A percentile compares a stretch with the other conserved stretches of the same genome.
Evolutionary conservation across 2,329 filamentous ascomycete species (phyloP).

Genomic region (Paraphaeosphaeria minitans): DNA sequence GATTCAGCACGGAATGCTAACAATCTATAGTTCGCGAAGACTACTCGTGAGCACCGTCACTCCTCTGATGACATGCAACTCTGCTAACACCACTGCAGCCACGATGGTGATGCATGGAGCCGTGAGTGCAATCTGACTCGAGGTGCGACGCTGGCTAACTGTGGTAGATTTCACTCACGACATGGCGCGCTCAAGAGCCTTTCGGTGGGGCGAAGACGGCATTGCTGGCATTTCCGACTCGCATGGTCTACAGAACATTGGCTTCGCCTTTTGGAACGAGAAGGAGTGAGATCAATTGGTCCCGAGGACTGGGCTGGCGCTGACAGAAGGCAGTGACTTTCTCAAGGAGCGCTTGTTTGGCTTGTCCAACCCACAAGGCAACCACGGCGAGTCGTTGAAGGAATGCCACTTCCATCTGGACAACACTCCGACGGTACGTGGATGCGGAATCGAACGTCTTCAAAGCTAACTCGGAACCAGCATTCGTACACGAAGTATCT

Average conservation of each 20-base stretch:
- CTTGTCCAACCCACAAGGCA: constrained; percentile 93
- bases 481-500: constrained; percentile 99
- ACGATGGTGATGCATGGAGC: constrained; percentile 92
- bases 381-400: constrained; percentile 96
- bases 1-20: constrained; percentile 31
- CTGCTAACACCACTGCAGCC: constrained; percentile 54
- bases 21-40: constrained; percentile 76
- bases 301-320: constrained; percentile 21
- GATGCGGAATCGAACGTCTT: constrained; percentile 45
- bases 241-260: constrained; percentile 88
- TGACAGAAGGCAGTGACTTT: constrained; percentile 70
- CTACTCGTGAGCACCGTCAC: constrained; percentile 67
- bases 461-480: constrained; percentile 51
- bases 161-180: constrained; percentile 86
- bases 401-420: constrained; percentile 96
- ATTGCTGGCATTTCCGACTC: constrained; percentile 96
- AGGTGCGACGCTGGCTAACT: constrained; percentile 30
- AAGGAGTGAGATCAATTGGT: constrained; percentile 70
- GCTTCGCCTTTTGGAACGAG: constrained; percentile 97
- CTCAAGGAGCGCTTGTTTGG: constrained; percentile 95
- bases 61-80: constrained; percentile 18
- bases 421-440: constrained; percentile 75
- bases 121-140: constrained; percentile 62
- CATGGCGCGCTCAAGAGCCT: constrained; percentile 84
- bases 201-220: constrained; percentile 95